A percentile compares a stretch with the other conserved stretches of the same genome.
phyloP scores from a whole-genome alignment of 768 basidiomycete species.

The Saitozyma podzolica region DNA sequence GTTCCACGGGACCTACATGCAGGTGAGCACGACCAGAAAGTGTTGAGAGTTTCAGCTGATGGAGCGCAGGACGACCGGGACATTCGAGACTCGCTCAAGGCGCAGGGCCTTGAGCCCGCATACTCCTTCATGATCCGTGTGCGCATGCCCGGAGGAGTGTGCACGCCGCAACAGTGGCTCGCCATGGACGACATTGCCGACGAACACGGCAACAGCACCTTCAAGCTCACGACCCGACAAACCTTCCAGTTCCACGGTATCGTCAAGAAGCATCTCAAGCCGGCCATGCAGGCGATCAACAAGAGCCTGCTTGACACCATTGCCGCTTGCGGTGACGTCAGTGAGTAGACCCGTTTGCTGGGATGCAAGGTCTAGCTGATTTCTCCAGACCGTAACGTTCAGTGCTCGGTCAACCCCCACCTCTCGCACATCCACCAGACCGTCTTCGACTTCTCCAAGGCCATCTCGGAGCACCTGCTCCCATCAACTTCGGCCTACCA shows the following conservation, averaged over 20 bases:
- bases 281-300: constrained; percentile 95
- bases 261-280: constrained; percentile 93
- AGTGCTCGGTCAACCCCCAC: constrained; percentile 86
- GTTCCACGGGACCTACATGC: constrained; percentile 62
- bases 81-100: constrained; percentile 92
- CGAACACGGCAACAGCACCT: constrained; percentile 86
- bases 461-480: constrained; percentile 78
- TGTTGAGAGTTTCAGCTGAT: constrained; percentile 53
- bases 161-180: constrained; percentile 86
- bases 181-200: constrained; percentile 95
- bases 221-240: constrained; percentile 95
- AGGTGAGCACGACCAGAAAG: constrained; percentile 26
- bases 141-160: constrained; percentile 94
- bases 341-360: neutral
- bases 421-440: constrained; percentile 80
- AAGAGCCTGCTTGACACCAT: constrained; percentile 85
- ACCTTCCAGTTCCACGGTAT: constrained; percentile 99
- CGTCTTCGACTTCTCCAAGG: constrained; percentile 80
- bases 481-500: constrained; percentile 93
- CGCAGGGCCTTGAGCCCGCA: constrained; percentile 89
- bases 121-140: constrained; percentile 99
- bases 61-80: constrained; percentile 96
- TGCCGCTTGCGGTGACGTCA: constrained; percentile 98
- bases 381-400: constrained; percentile 67
- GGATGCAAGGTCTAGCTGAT: constrained; percentile 42